Percentiles rank a stretch among this genome's conserved stretches.
Evolutionary conservation across 352 stramenopile species (phyloP).

Genomic region (Phytophthora pistaciae): DNA sequence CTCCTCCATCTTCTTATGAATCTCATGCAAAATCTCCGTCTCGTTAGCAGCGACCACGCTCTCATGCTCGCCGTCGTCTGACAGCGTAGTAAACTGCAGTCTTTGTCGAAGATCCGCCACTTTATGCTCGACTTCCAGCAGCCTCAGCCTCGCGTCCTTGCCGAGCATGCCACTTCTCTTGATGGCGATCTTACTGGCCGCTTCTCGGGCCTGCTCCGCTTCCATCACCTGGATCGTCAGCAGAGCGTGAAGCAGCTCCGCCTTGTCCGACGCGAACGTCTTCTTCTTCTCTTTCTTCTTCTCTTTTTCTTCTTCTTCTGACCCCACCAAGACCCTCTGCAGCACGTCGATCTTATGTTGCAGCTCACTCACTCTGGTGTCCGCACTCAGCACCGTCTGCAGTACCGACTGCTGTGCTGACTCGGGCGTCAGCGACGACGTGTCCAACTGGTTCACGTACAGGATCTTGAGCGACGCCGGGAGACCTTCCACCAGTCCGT

Average conservation of each 20-base stretch:
- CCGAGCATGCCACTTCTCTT: constrained; percentile 64
- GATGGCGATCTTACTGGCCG: constrained; percentile 58
- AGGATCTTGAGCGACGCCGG: constrained; percentile 56
- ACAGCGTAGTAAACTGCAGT: constrained; percentile 40
- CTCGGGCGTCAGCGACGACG: constrained; percentile 40
- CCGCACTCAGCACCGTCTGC: constrained; percentile 55
- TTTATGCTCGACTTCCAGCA: constrained; percentile 52
- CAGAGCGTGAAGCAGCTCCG: constrained; percentile 44
- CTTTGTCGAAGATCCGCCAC: constrained; percentile 35
- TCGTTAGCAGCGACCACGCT: constrained; percentile 39
- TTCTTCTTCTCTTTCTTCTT: constrained; percentile 1
- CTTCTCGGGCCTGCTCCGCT: constrained; percentile 41
- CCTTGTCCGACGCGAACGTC: constrained; percentile 45
- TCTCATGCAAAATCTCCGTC: constrained; percentile 41
- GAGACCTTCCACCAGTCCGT: constrained; percentile 80
- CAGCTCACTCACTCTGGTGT: constrained; percentile 48
- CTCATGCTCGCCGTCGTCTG: constrained; percentile 28
- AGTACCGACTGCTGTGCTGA: constrained; percentile 43
- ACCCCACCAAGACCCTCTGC: constrained; percentile 36
- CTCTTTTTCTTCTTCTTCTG: neutral
- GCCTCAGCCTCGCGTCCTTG: constrained; percentile 57
- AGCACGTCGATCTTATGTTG: constrained; percentile 49
- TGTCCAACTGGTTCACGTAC: constrained; percentile 75
- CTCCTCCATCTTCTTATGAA: constrained; percentile 52
- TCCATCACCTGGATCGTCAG: constrained; percentile 49